Percentiles rank a stretch among this genome's conserved stretches.
Conservation (phyloP, 2,329 filamentous ascomycete species). For the Eutypa lata region DNA sequence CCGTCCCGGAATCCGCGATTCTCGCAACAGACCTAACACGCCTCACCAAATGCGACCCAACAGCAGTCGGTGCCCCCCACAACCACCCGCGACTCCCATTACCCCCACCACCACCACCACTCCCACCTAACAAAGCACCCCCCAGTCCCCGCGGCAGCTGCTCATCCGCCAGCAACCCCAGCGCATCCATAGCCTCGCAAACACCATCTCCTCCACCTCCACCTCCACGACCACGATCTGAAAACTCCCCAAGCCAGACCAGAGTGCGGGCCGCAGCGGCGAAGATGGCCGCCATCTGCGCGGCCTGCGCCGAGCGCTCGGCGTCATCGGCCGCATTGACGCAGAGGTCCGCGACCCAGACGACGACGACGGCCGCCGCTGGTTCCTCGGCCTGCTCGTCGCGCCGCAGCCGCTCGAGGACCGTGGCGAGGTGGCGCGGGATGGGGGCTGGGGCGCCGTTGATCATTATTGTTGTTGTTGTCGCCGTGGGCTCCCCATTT, state of each 20-base stretch:
- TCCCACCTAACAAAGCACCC: too few species aligned
- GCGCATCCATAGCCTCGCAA: too few species aligned
- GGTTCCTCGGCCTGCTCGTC: not conserved
- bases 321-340: constrained; percentile 18
- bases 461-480: constrained; percentile 6
- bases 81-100: too few species aligned
- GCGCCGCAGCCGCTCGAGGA: constrained; percentile 11
- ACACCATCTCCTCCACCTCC: too few species aligned
- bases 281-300: constrained; percentile 15
- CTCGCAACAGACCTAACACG: too few species aligned
- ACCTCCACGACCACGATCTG: too few species aligned
- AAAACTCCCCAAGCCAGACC: constrained; percentile 10
- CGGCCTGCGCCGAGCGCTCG: constrained; percentile 19
- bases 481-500: constrained; percentile 2
- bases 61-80: too few species aligned
- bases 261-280: constrained; percentile 12
- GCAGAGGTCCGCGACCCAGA: constrained; percentile 25
- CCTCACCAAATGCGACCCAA: too few species aligned
- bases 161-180: too few species aligned
- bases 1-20: too few species aligned
- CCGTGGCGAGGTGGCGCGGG: constrained; percentile 9
- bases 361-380: constrained; percentile 5
- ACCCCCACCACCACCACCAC: too few species aligned
- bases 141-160: too few species aligned
- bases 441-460: constrained; percentile 15